Base-by-base conservation (phyloP, 2,329 filamentous ascomycete genomes). In the Lecanicillium sp. region DNA sequence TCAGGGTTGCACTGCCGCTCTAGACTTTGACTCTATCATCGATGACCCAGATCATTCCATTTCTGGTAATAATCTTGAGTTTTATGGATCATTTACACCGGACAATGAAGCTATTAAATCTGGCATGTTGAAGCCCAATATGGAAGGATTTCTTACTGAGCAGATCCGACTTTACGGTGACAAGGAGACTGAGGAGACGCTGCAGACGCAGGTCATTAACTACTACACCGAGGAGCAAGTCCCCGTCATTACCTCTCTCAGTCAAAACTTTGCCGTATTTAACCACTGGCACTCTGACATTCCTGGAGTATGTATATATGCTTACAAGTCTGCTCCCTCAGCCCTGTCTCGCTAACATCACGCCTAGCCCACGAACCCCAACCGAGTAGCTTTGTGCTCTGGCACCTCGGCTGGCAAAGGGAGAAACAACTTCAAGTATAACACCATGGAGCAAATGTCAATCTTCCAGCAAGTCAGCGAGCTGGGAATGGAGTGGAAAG, bases 201-300 rank as follows among this genome's bases (percentile, higher is more conserved):
- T 59, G 13, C 51, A 53, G 9, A 40, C 43, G 32, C 57, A 67
- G 48, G 63, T 65, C 32, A 57, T 68, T 48, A 59, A 63, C 52
- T 67, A 67, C 44, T 68, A 68, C 44, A 59, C 60, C 2, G 60
- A 64, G 42, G 53, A 56, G 1, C 55, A 67, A 49, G 56, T 67
- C 3, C 63, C 63, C 2, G 58, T 66, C 35, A 52, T 68, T 35
- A 62, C 58, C 15, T 40, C 52, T 7, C 44, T 68, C 42, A 54
- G 56, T 20, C 54, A 67, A 38, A 60, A 66, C 44, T 68, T 58
- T 40, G 48, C 57, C 11, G 61, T 59, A 9, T 67, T 68, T 39
- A 65, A 67, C 54, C 55, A 62, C 51, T 68, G 64, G 64, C 58
- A 63, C 49, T 63, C 60, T 28, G 59, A 58, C 39, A 47, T 64